Conservation (phyloP, 768 basidiomycete genomes). For the Hydnum rufescens region DNA sequence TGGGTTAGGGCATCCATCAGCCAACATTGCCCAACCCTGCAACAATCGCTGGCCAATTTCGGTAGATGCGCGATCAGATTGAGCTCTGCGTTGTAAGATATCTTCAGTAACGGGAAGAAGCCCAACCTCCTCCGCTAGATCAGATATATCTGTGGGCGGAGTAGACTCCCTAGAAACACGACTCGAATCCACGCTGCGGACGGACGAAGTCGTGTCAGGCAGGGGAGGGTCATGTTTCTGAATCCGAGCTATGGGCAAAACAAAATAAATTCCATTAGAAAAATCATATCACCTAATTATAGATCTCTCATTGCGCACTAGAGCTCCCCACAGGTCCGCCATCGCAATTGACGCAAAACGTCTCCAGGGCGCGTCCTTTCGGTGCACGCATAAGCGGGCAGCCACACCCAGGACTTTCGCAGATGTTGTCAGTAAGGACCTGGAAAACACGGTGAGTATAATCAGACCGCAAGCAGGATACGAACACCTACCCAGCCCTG, state of each 20-base stretch:
- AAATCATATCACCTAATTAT: not conserved
- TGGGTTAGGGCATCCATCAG: slow-evolving; percentile 54
- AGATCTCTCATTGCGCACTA: not conserved
- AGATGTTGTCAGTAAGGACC: slow-evolving; percentile 44
- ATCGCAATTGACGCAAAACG: slow-evolving; percentile 50
- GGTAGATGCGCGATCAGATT: slow-evolving; percentile 61
- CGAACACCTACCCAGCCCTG: slow-evolving; percentile 50
- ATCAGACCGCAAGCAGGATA: not conserved
- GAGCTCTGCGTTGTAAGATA: slow-evolving; percentile 45
- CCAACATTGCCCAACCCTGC: slow-evolving; percentile 80
- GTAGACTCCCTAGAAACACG: slow-evolving; percentile 44
- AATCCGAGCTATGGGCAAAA: not conserved
- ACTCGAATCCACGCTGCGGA: no score
- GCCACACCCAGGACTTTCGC: slow-evolving; percentile 26
- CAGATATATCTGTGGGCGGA: slow-evolving; percentile 58
- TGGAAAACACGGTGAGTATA: slow-evolving; percentile 16
- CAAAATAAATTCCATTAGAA: not conserved
- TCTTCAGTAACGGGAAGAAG: slow-evolving; percentile 35
- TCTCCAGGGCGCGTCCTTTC: slow-evolving; percentile 18
- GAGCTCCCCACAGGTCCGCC: slow-evolving; percentile 20
- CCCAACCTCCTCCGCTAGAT: slow-evolving; percentile 27
- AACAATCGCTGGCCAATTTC: slow-evolving; percentile 62
- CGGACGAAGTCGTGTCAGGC: not conserved
- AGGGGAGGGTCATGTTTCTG: not conserved
- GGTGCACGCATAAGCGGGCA: slow-evolving; percentile 66